phyloP scores from a whole-genome alignment of 2,329 filamentous ascomycete species.

The Fusarium proliferatum region DNA sequence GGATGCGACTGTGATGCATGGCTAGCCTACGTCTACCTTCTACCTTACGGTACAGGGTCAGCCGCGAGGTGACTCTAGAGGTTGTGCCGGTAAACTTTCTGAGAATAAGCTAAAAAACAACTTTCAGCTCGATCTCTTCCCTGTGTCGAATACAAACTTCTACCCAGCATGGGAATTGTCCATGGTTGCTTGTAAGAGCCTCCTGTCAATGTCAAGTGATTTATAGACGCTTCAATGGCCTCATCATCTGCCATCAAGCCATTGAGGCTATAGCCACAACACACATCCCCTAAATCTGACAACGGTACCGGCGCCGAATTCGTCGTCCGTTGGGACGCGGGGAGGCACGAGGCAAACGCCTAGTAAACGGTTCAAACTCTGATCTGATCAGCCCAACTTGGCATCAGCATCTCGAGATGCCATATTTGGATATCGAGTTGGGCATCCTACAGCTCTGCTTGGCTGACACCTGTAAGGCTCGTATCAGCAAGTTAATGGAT shows the following conservation, averaged over 20 bases:
- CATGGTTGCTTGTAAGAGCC: not conserved
- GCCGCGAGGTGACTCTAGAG: not conserved
- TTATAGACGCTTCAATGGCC: not conserved
- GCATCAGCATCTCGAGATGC: constrained; percentile 17
- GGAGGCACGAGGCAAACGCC: constrained; percentile 12
- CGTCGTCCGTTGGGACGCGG: constrained; percentile 14
- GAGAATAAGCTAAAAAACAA: constrained; percentile 4
- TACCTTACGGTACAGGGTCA: not conserved
- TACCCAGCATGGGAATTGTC: not conserved
- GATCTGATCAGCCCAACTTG: constrained; percentile 20
- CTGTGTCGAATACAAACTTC: not conserved
- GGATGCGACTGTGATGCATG: constrained; percentile 12
- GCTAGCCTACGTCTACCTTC: not conserved
- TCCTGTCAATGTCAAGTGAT: constrained; percentile 13
- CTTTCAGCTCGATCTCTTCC: not conserved
- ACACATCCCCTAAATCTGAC: not conserved
- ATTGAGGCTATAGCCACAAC: constrained; percentile 1
- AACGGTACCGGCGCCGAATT: not conserved
- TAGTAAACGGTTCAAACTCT: constrained; percentile 23
- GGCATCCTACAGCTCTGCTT: constrained; percentile 12
- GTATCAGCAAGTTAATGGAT: constrained; percentile 34
- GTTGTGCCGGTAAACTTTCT: not conserved
- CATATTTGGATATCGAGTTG: constrained; percentile 20
- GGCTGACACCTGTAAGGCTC: constrained; percentile 28
- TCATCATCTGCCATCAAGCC: not conserved